A percentile compares a stretch with the other conserved stretches of the same genome.
phyloP scores from a whole-genome alignment of 805 yeast genomes.

The Pichia occidentalis region DNA sequence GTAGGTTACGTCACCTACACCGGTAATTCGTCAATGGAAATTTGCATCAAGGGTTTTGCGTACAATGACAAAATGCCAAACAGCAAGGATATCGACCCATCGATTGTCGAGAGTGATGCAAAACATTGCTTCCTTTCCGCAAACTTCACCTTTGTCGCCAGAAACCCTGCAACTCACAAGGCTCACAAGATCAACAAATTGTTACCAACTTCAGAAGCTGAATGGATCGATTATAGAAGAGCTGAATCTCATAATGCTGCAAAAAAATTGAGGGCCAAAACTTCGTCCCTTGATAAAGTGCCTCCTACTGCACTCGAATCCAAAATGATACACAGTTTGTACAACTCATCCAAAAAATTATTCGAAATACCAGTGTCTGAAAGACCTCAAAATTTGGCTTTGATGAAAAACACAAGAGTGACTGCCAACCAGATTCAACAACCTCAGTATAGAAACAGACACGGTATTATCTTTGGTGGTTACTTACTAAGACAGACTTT shows the following conservation, averaged over 20 bases:
- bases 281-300: conserved; percentile 49
- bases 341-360: conserved; percentile 46
- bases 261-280: conserved; percentile 70
- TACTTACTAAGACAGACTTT: conserved; percentile 86
- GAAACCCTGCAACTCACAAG: conserved; percentile 88
- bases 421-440: conserved; percentile 85
- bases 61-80: conserved; percentile 49
- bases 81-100: conserved; percentile 39
- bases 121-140: conserved; percentile 79
- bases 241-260: conserved; percentile 88
- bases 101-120: conserved; percentile 42
- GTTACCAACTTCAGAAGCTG: conserved; percentile 65
- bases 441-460: conserved; percentile 93
- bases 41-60: conserved; percentile 82
- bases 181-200: conserved; percentile 81
- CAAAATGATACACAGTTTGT: conserved; percentile 67
- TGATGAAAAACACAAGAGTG: conserved; percentile 67
- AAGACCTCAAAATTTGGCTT: conserved; percentile 46
- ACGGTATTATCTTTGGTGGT: conserved; percentile 94
- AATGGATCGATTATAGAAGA: conserved; percentile 77
- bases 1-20: conserved; percentile 95
- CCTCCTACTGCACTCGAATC: conserved; percentile 81
- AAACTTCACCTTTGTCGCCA: conserved; percentile 90
- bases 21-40: conserved; percentile 93
- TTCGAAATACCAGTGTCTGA: conserved; percentile 23